Base-by-base conservation (phyloP, 2,329 filamentous ascomycete genomes). In the Fusarium foetens region DNA sequence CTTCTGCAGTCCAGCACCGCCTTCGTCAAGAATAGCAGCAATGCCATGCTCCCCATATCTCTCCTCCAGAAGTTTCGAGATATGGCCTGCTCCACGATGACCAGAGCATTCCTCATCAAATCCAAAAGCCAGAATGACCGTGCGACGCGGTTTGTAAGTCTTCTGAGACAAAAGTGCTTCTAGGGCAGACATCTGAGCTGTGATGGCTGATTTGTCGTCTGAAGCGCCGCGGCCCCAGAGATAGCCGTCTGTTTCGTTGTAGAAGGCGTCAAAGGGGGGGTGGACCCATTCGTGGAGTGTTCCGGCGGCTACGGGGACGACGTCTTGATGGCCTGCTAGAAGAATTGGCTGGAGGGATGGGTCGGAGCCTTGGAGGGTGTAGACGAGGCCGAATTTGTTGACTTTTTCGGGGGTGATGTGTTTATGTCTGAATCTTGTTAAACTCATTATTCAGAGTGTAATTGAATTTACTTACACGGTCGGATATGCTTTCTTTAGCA, bases 51-150 rank as follows among this genome's bases (percentile, higher is more conserved):
- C 80, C 5, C 90, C 89, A 70, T 88, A 90, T 8, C 81, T 78
- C 21, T 86, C 73, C 45, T 87, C 81, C 4, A 91, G 77, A 66
- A 82, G 82, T 16, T 82, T 74, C 1, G 86, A 83, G 48, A 91
- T 85, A 6, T 81, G 77, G 0, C 83, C 85, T 1, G 89, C 89
- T 8, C 89, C 89, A 35, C 86, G 83, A 23, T 79, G 80, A 12
- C 89, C 88, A 29, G 85, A 86, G 51, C 85, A 87, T 76, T 92
- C 89, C 71, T 91, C 89, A 66, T 92, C 90, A 65, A 90, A 92
- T 2, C 90, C 90, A 68, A 91, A 89, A 4, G 87, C 87, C 4
- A 91, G 76, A 6, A 91, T 77, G 13, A 91, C 82, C 0, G 88
- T 89, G 54, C 90, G 83, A 39, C 82, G 83, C 0, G 89, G 89